Conservation (phyloP, 83 land plant species). For the Larix sibirica region DNA sequence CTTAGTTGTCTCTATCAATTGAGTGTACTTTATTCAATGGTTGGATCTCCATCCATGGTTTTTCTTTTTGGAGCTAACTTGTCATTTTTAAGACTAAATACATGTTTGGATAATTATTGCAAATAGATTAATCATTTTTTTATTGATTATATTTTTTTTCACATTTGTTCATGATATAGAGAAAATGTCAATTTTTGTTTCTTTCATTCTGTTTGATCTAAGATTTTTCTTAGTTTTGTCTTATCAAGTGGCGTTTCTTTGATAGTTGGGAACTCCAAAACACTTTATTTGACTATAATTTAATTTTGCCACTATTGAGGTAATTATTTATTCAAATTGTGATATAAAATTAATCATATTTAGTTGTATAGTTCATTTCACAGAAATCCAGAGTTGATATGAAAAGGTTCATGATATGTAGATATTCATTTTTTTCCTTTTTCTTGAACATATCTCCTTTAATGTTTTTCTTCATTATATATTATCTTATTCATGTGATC, state of each 20-base stretch:
- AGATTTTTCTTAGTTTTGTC: background rate
- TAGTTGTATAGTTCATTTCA: background rate
- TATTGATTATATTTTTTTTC: background rate
- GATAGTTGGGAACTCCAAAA: background rate
- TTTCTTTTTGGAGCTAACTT: background rate
- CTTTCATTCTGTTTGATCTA: background rate
- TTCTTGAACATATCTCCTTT: background rate
- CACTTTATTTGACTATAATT: background rate
- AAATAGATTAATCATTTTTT: background rate
- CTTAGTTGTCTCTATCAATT: background rate
- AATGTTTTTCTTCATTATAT: background rate
- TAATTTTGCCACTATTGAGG: background rate
- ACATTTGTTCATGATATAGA: background rate
- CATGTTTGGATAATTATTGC: background rate
- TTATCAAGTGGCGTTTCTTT: background rate
- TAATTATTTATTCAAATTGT: background rate
- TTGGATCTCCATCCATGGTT: background rate
- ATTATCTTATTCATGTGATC: background rate
- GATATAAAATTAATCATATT: background rate
- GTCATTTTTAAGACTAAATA: too few species aligned
- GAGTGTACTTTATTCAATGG: background rate
- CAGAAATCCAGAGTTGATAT: background rate
- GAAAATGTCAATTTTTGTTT: background rate
- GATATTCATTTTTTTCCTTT: background rate
- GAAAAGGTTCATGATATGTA: background rate